Conservation (phyloP, 805 yeast species). For the Candida xiaguanensis region DNA sequence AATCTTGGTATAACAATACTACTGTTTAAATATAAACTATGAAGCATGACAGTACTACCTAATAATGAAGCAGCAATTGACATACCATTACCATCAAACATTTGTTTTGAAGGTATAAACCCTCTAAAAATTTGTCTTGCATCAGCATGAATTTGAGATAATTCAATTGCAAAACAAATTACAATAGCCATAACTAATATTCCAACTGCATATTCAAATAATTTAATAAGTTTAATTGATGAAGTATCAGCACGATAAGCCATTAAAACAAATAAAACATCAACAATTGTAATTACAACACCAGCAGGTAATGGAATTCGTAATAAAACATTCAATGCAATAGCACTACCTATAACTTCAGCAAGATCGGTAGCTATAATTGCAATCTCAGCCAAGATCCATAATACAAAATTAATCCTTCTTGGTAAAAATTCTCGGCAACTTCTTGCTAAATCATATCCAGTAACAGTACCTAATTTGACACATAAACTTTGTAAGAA, state of each 20-base stretch:
- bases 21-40: conserved; percentile 45
- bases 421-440: conserved; percentile 39
- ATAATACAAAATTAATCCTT: conserved; percentile 34
- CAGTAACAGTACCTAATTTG: conserved; percentile 48
- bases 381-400: conserved; percentile 46
- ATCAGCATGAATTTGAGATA: conserved; percentile 31
- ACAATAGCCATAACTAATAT: conserved; percentile 40
- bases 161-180: conserved; percentile 44
- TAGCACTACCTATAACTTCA: conserved; percentile 51
- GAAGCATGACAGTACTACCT: conserved; percentile 54
- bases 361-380: conserved; percentile 52
- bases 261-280: conserved; percentile 43
- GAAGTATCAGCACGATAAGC: conserved; percentile 45
- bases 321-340: conserved; percentile 44
- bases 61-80: conserved; percentile 46
- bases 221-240: conserved; percentile 28
- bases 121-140: conserved; percentile 40
- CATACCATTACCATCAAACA: conserved; percentile 41
- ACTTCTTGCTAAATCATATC: conserved; percentile 44
- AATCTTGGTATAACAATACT: conserved; percentile 48
- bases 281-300: conserved; percentile 41
- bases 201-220: conserved; percentile 43
- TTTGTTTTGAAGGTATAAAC: conserved; percentile 38
- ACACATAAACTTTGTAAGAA: conserved; percentile 43
- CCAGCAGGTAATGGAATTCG: conserved; percentile 49